A percentile compares a stretch with the other conserved stretches of the same genome.
phyloP scores from a whole-genome alignment of 2,329 filamentous ascomycete species.

The Pestalotiopsis sp. region DNA sequence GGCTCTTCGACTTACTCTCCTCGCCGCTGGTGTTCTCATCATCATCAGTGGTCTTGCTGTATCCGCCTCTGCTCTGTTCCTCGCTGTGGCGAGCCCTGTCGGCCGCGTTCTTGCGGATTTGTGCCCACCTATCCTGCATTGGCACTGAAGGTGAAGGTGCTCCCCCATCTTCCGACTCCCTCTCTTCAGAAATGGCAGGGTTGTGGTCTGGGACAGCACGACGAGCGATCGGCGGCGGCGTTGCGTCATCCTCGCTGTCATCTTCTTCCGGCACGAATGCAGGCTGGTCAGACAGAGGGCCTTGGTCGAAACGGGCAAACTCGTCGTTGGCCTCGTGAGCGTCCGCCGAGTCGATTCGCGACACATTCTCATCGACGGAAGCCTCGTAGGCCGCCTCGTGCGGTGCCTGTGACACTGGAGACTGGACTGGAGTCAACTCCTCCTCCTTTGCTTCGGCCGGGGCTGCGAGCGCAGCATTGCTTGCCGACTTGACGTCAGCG shows the following conservation, averaged over 20 bases:
- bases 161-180: constrained; percentile 28
- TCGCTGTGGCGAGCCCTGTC: constrained; percentile 71
- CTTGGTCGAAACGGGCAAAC: constrained; percentile 79
- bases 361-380: constrained; percentile 50
- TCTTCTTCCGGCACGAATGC: constrained; percentile 72
- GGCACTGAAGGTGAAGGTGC: constrained; percentile 36
- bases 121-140: constrained; percentile 84
- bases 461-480: constrained; percentile 19
- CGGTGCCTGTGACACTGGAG: constrained; percentile 24
- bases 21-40: constrained; percentile 94
- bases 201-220: constrained; percentile 25
- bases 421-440: constrained; percentile 29
- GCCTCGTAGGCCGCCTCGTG: constrained; percentile 45
- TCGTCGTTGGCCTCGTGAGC: constrained; percentile 61
- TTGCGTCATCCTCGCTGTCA: constrained; percentile 47
- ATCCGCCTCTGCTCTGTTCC: constrained; percentile 60
- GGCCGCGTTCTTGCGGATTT: constrained; percentile 93
- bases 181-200: constrained; percentile 10
- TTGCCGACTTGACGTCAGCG: constrained; percentile 19
- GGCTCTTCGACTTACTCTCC: constrained; percentile 46
- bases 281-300: constrained; percentile 83
- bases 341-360: constrained; percentile 63
- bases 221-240: constrained; percentile 55
- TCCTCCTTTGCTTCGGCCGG: constrained; percentile 26
- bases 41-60: constrained; percentile 60